Evolutionary conservation across 257 asterid genomes (phyloP), one percentile per base, ranked within the genome.

Genomic region (Buddleja alternifolia): DNA sequence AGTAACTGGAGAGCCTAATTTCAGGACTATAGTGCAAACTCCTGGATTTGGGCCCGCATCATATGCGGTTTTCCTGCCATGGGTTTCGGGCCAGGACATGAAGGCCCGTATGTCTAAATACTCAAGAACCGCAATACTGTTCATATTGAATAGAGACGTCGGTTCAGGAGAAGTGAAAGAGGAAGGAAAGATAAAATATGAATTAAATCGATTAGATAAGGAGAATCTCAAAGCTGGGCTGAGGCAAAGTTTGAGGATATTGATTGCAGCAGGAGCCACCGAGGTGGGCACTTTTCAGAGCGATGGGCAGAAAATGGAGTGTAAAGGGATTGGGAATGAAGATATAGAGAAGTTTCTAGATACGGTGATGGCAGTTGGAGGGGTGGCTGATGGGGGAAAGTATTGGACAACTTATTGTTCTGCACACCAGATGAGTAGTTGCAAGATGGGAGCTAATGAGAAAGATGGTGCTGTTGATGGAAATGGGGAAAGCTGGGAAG

Each of bases 401-500:
- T 23, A 74, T 24, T 86, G 88, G 90, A 71, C 73, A 0, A 37
- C 73, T 11, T 86, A 84, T 62, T 69, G 60, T 8, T 80, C 90
- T 3, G 88, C 88, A 4, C 94, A 87, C 75, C 94, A 87, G 62
- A 79, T 87, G 83, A 76, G 94, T 16, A 83, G 89, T 66, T 84
- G 88, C 59, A 72, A 80, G 50, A 84, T 87, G 87, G 91, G 94
- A 16, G 60, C 61, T 0, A 69, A 21, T 2, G 78, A 78, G 72
- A 74, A 63, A 52, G 80, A 80, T 2, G 87, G 90, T 2, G 90
- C 71, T n/a, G 84, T 82, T 3, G 87, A 87, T 72, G 79, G 63
- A 52, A 82, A 82, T 20, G 94, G 94, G 32, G 90, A 87, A 46
- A 72, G 82, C 63, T 87, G 94, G 94, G 90, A 87, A 67, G 89